A percentile compares a stretch with the other conserved stretches of the same genome.
phyloP scores from a whole-genome alignment of 306 rosid species.

The Citrullus colocynthis region DNA sequence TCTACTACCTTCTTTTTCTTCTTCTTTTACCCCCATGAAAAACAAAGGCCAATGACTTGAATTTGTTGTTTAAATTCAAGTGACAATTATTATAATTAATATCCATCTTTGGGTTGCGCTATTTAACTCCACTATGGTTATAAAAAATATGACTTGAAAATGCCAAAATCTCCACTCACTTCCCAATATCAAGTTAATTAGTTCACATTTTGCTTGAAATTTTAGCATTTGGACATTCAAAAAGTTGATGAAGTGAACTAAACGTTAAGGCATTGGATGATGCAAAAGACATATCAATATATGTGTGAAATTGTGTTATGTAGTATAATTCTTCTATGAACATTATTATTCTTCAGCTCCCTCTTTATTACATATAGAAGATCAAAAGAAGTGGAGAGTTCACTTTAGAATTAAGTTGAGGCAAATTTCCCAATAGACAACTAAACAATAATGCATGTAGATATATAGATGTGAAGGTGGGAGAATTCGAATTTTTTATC shows the following conservation, averaged over 20 bases:
- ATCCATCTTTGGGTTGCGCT: slow-evolving; percentile 19
- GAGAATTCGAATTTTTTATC: no score
- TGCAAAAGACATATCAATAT: no score
- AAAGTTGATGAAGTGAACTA: not conserved
- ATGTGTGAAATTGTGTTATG: no score
- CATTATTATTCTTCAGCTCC: not conserved
- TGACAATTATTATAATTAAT: not conserved
- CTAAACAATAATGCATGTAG: no score
- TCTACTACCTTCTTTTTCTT: not conserved
- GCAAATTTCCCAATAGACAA: not conserved
- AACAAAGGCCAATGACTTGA: slow-evolving; percentile 4
- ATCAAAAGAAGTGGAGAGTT: not conserved
- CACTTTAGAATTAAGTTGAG: not conserved
- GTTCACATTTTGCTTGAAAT: not conserved
- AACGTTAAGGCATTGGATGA: no score
- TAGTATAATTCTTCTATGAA: not conserved
- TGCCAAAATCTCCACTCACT: not conserved
- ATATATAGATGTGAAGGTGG: no score
- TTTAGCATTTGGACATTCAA: not conserved
- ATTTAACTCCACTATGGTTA: not conserved
- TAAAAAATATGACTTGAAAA: not conserved
- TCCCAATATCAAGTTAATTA: not conserved
- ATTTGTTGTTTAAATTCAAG: slow-evolving; percentile 1
- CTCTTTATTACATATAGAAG: no score
- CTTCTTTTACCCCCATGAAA: not conserved